Percentiles rank a stretch among this genome's conserved stretches.
These are phyloP conservation scores for Buxus sempervirens DNA, from an alignment of 164 flowering plant species.

Conservation along the genomic window DNA sequence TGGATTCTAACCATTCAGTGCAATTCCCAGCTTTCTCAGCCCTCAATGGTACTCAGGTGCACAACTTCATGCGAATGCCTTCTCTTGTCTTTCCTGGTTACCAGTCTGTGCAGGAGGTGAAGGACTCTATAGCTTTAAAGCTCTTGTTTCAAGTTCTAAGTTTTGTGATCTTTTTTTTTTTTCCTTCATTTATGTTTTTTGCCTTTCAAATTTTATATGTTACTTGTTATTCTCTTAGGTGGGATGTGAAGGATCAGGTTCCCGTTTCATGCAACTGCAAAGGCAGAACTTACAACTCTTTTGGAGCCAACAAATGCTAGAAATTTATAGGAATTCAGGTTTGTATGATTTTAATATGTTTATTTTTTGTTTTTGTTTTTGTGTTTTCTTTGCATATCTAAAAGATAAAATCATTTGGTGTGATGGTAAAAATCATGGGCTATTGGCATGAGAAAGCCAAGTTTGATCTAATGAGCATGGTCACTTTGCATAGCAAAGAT, in stretches of 20 bases:
- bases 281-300: conserved; percentile 18
- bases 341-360: neutral
- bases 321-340: conserved; percentile 13
- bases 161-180: neutral
- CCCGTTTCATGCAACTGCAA: conserved; percentile 1
- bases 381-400: neutral
- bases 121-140: neutral
- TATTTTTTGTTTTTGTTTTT: neutral
- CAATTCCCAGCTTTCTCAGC: conserved; percentile 3
- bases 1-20: conserved; percentile 16
- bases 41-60: conserved; percentile 9
- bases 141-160: neutral
- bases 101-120: conserved; percentile 9
- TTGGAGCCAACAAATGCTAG: conserved; percentile 23
- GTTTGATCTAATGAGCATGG: too few relatives aligned
- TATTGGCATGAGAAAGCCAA: too few relatives aligned
- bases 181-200: neutral
- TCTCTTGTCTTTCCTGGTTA: neutral
- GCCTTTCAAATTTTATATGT: neutral
- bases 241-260: neutral
- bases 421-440: too few relatives aligned
- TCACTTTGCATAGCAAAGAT: too few relatives aligned
- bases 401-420: too few relatives aligned
- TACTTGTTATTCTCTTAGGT: conserved; percentile 1
- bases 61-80: conserved; percentile 10